Evolutionary conservation across 2,329 filamentous ascomycete species (phyloP), one percentile per base, ranked within the genome.

Genomic region (Tympanopsis confertula): DNA sequence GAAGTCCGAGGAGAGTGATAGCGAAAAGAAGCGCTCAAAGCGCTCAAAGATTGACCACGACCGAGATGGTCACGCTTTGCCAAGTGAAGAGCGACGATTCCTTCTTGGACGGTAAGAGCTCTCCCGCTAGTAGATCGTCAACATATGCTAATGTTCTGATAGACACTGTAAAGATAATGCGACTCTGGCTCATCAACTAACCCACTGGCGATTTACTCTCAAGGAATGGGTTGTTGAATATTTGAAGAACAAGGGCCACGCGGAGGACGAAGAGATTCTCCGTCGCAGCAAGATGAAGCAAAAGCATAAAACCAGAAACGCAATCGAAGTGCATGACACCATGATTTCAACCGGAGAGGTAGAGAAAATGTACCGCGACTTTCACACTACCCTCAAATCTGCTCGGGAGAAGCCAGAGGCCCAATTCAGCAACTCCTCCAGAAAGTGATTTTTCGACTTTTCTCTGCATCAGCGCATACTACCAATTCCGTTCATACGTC

Each of bases 221-320:
- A 33, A 33, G 7, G 30, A 33, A 33, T 33, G 30, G 30, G 30
- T 33, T 33, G 30, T 33, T 15, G 30, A 33, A 7, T 33, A 33
- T 15, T 15, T 33, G 10, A 15, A 10, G 7, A 10, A 17, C 30
- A 33, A 13, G 30, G 30, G 15, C 15, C 17, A 33, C 15, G 7
- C 17, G 10, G 7, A 10, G 10, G 30, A 33, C 30, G 30, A 33
- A 13, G 17, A 33, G 7, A 18, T 33, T 17, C 30, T 33, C 15
- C 10, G 17, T 7, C 30, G 30, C 30, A 33, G 30, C 30, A 10
- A 33, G 7, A 12, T 10, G 30, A 33, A 15, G 7, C 30, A 33
- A 7, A 33, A 33, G 15, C 30, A 17, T 10, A 33, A 18, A 15
- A 15, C 30, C 10, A 13, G 10, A 18, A 12, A 33, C 15, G 30